Conservation (phyloP, 1,284 basidiomycete species). For the Sporisorium sorghi region DNA sequence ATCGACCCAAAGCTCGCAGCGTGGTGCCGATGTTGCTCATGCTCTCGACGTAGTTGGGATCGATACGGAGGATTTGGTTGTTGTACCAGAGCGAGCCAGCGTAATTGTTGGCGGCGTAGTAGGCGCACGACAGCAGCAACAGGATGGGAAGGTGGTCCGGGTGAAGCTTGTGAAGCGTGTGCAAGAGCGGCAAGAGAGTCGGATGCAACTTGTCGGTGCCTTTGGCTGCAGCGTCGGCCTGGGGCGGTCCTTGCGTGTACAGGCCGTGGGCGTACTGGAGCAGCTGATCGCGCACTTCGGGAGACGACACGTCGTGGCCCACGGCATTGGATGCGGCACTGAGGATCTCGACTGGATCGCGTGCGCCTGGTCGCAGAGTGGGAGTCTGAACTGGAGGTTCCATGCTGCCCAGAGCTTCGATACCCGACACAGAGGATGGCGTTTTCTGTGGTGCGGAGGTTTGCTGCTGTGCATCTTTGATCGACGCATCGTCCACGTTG, state of each 20-base stretch:
- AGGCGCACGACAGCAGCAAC: slow-evolving; percentile 65
- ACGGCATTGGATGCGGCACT: slow-evolving; percentile 53
- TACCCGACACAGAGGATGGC: background rate
- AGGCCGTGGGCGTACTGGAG: slow-evolving; percentile 65
- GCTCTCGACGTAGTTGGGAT: slow-evolving; percentile 71
- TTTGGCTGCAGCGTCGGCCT: slow-evolving; percentile 18
- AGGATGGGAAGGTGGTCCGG: slow-evolving; percentile 62
- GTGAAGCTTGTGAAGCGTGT: slow-evolving; percentile 63
- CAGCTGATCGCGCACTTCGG: slow-evolving; percentile 62
- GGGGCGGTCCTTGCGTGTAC: slow-evolving; percentile 52
- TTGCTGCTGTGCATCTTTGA: background rate
- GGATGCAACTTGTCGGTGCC: slow-evolving; percentile 58
- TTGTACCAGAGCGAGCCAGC: slow-evolving; percentile 69
- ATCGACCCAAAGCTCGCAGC: slow-evolving; percentile 70
- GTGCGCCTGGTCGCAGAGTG: slow-evolving; percentile 29
- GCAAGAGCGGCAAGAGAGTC: slow-evolving; percentile 61
- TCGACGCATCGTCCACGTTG: background rate
- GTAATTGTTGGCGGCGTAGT: slow-evolving; percentile 61
- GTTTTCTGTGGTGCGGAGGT: background rate
- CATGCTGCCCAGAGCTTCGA: slow-evolving; percentile 14
- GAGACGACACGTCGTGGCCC: slow-evolving; percentile 48
- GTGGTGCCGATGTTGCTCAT: slow-evolving; percentile 73
- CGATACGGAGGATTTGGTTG: slow-evolving; percentile 64
- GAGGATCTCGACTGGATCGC: slow-evolving; percentile 61
- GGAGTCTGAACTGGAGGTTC: slow-evolving; percentile 45